Percentiles rank a stretch among this genome's conserved stretches.
These are phyloP conservation scores for Cerioporus squamosus DNA, from an alignment of 1,284 basidiomycete genomes.

Conservation along the genomic window DNA sequence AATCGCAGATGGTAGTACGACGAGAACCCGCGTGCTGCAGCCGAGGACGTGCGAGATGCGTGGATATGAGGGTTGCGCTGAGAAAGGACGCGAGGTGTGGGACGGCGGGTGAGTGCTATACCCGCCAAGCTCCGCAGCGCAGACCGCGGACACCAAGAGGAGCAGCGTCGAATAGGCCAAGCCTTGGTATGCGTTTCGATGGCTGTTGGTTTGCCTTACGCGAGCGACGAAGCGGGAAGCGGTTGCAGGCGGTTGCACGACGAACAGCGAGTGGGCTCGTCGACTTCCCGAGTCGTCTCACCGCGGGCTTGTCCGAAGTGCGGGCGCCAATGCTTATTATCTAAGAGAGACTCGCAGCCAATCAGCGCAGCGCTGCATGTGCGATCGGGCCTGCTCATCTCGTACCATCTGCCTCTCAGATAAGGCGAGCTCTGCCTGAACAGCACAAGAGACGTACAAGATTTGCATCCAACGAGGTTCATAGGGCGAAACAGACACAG, in stretches of 20 bases:
- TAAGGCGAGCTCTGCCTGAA: not conserved
- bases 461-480: constrained; percentile 1
- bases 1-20: constrained; percentile 6
- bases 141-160: constrained; percentile 1
- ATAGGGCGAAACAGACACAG: not conserved
- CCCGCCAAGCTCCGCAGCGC: constrained; percentile 8
- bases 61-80: not conserved
- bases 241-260: constrained; percentile 1
- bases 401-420: constrained; percentile 16
- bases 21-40: not conserved
- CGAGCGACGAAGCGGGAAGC: not conserved
- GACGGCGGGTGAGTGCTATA: not conserved
- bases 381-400: constrained; percentile 4
- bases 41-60: not conserved
- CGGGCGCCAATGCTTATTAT: not conserved
- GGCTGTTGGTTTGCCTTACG: not conserved
- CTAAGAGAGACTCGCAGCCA: constrained; percentile 17
- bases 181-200: not conserved
- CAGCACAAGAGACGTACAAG: not conserved
- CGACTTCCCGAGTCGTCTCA: not conserved
- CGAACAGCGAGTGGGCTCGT: not conserved
- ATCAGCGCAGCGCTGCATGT: constrained; percentile 5
- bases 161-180: constrained; percentile 1
- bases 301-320: not conserved
- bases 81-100: not conserved